Percentiles rank a stretch among this genome's conserved stretches.
phyloP scores from a whole-genome alignment of 352 stramenopile species.

The Phytopythium kandeliae region DNA sequence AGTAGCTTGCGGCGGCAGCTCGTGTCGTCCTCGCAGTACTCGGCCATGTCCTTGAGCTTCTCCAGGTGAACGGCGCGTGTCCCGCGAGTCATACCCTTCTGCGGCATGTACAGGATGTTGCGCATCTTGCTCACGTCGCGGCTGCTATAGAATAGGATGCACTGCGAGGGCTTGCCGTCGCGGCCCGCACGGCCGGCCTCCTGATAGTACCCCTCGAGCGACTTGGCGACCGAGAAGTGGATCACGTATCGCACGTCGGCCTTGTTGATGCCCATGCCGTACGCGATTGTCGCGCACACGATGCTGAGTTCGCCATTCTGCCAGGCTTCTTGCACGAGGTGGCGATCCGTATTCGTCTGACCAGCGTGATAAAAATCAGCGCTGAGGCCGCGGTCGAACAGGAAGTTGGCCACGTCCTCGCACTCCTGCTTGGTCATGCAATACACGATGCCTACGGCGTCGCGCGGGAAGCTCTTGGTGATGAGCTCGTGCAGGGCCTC shows the following conservation, averaged over 20 bases:
- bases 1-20: slow-evolving; percentile 70
- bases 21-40: slow-evolving; percentile 74
- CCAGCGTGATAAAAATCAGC: slow-evolving; percentile 92
- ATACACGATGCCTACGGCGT: slow-evolving; percentile 91
- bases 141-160: slow-evolving; percentile 87
- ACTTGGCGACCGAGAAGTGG: slow-evolving; percentile 90
- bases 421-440: slow-evolving; percentile 93
- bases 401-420: slow-evolving; percentile 87
- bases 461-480: slow-evolving; percentile 30
- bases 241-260: slow-evolving; percentile 92
- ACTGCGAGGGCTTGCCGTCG: slow-evolving; percentile 91
- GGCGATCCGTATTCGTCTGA: slow-evolving; percentile 65
- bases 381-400: slow-evolving; percentile 82
- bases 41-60: slow-evolving; percentile 72
- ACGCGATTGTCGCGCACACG: slow-evolving; percentile 94
- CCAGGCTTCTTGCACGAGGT: slow-evolving; percentile 77
- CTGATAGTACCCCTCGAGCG: slow-evolving; percentile 98
- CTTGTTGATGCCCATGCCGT: slow-evolving; percentile 96
- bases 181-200: slow-evolving; percentile 95
- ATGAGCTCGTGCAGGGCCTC: slow-evolving; percentile 50
- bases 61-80: slow-evolving; percentile 64
- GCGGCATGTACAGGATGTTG: slow-evolving; percentile 68
- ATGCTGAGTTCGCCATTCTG: slow-evolving; percentile 79
- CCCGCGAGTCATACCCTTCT: slow-evolving; percentile 76
- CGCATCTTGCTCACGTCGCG: slow-evolving; percentile 83